These are phyloP conservation scores for Sporothrix globosa DNA, from an alignment of 2,329 filamentous ascomycete genomes.

Conservation along the genomic window DNA sequence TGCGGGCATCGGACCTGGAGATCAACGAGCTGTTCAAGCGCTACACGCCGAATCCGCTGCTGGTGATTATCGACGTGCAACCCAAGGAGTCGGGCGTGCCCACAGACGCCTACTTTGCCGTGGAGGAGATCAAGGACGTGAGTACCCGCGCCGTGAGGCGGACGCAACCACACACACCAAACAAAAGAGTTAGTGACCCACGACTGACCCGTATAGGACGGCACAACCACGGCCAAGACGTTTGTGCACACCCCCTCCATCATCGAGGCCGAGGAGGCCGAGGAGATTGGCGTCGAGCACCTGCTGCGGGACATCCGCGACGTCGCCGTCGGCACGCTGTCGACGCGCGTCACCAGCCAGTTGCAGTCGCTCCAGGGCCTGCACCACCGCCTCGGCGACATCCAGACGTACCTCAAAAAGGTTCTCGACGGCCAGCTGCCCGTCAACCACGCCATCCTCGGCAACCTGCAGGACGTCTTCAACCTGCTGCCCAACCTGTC, in stretches of 20 bases:
- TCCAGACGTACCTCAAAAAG: conserved; percentile 92
- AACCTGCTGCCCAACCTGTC: conserved; percentile 96
- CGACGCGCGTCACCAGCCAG: conserved; percentile 95
- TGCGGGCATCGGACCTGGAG: conserved; percentile 93
- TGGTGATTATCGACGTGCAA: conserved; percentile 98
- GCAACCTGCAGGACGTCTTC: conserved; percentile 98
- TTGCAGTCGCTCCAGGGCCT: conserved; percentile 95
- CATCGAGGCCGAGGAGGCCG: conserved; percentile 98
- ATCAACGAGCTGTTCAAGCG: conserved; percentile 99
- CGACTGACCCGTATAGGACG: conserved; percentile 65
- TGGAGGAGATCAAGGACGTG: conserved; percentile 99
- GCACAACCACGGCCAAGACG: conserved; percentile 93
- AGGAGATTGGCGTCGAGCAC: conserved; percentile 98
- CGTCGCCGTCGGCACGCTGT: conserved; percentile 94
- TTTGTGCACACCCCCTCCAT: conserved; percentile 98
- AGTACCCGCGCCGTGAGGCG: background rate
- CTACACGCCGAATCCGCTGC: conserved; percentile 93
- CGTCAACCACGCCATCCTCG: conserved; percentile 95
- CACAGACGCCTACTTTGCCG: conserved; percentile 97
- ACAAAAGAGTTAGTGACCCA: too few relatives aligned
- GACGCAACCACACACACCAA: too few relatives aligned
- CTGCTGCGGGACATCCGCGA: conserved; percentile 96
- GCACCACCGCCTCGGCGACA: conserved; percentile 91
- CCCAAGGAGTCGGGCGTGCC: conserved; percentile 97
- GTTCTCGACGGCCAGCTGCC: conserved; percentile 90